Evolutionary conservation across 2,329 filamentous ascomycete species (phyloP), one percentile per base, ranked within the genome.

Genomic region (Shiraia sp.): DNA sequence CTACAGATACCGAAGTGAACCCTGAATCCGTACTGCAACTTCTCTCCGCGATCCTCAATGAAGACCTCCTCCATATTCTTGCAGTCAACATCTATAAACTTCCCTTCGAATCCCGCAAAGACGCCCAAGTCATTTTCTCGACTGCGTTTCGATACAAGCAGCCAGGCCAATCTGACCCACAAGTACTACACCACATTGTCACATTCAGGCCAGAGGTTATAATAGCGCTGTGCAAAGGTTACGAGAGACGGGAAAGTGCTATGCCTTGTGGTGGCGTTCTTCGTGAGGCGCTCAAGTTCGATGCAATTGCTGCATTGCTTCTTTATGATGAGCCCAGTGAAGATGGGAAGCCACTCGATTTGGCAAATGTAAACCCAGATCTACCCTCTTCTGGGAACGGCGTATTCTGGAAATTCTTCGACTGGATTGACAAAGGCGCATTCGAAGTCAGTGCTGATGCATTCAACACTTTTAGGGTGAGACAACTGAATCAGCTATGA

Each of bases 381-480:
- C 73, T 83, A 28, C 83, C 81, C 24, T 87, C 93, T 58, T 86
- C 81, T 32, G 91, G 91, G 10, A 80, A 83, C 31, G 92, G 92
- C 3, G 83, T 96, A 2, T 96, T 99, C 68, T 99, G 93, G 93
- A 86, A 82, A 32, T 97, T 97, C 72, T 97, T 99, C 65, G 83
- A 87, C 48, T 99, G 92, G 90, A 95, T 99, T 60, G 91, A 97
- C 73, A 90, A 90, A 72, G 90, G 90, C 57, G 91, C 88, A 22
- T 99, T 99, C 63, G 93, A 99, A 75, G 89, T 97, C 53, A 91
- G 90, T 59, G 92, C 93, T 23, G 93, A 99, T 75, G 92, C 93
- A 1, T 99, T 99, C 69, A 96, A 91, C 44, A 97, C 92, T 4
- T 99, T 99, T 72, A 82, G 92, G 68, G 89, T 96, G 79, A 14